phyloP scores from a whole-genome alignment of 352 stramenopile genomes.

The Pythium graminicola region DNA sequence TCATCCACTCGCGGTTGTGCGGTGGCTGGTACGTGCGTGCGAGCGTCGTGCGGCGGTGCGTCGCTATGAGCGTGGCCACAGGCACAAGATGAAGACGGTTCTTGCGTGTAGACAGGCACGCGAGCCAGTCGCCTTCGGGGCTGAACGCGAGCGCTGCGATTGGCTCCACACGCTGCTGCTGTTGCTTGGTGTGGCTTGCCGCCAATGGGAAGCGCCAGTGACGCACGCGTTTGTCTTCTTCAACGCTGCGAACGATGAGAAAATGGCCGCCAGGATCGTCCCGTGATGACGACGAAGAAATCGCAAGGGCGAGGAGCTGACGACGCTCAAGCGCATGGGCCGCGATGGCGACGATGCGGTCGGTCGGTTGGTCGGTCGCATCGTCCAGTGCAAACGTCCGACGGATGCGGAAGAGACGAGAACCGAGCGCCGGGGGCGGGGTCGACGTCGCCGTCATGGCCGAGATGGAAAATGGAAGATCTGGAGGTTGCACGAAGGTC shows the following conservation, averaged over 20 bases:
- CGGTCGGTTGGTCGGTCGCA: not conserved
- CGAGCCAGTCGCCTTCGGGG: slow-evolving; percentile 83
- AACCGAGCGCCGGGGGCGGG: slow-evolving; percentile 28
- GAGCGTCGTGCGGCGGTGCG: slow-evolving; percentile 51
- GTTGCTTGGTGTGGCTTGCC: slow-evolving; percentile 53
- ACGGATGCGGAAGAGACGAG: slow-evolving; percentile 69
- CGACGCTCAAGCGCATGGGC: slow-evolving; percentile 67
- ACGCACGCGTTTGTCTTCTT: slow-evolving; percentile 61
- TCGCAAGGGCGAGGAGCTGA: slow-evolving; percentile 60
- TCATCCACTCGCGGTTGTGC: slow-evolving; percentile 66
- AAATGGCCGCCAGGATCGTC: slow-evolving; percentile 31
- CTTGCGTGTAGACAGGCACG: slow-evolving; percentile 61
- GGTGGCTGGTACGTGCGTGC: slow-evolving; percentile 42
- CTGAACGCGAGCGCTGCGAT: slow-evolving; percentile 69
- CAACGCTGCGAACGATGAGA: slow-evolving; percentile 63
- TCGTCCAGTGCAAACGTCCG: slow-evolving; percentile 42
- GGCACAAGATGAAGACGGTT: slow-evolving; percentile 75
- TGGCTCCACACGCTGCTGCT: slow-evolving; percentile 37
- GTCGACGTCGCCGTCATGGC: not conserved
- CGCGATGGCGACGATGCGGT: slow-evolving; percentile 52
- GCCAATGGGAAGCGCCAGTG: slow-evolving; percentile 67
- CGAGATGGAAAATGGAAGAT: not conserved
- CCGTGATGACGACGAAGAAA: slow-evolving; percentile 12
- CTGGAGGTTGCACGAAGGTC: slow-evolving; percentile 12
- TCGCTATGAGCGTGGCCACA: slow-evolving; percentile 50